Evolutionary conservation across 2,329 filamentous ascomycete genomes (phyloP).

Genomic region (Paecilomyces sp.): DNA sequence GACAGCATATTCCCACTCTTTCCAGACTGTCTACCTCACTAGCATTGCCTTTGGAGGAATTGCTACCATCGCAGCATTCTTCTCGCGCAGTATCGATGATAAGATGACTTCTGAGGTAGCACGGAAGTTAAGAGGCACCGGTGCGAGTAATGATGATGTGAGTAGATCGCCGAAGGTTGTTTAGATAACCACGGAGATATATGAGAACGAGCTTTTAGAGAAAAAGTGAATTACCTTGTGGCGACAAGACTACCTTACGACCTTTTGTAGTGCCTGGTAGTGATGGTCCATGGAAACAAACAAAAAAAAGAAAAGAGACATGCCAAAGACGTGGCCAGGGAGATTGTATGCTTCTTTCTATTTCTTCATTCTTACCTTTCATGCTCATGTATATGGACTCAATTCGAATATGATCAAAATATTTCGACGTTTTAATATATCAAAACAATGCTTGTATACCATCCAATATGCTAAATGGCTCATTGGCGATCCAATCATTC

Average conservation of each 20-base stretch:
- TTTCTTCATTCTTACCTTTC: too few relatives aligned
- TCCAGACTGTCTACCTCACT: constrained; percentile 34
- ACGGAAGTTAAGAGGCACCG: constrained; percentile 1
- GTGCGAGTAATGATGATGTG: constrained; percentile 5
- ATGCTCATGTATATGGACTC: too few relatives aligned
- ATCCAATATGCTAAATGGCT: too few relatives aligned
- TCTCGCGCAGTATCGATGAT: constrained; percentile 3
- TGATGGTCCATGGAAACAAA: not conserved
- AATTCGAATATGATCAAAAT: too few relatives aligned
- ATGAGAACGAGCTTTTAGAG: not conserved
- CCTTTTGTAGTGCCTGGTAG: too few relatives aligned
- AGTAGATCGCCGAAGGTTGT: not conserved
- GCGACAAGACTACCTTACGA: too few relatives aligned
- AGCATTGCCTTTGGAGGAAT: constrained; percentile 12
- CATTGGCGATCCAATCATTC: too few relatives aligned
- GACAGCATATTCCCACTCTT: constrained; percentile 37
- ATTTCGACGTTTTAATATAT: too few relatives aligned
- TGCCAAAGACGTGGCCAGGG: not conserved
- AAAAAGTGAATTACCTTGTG: not conserved
- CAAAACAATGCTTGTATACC: too few relatives aligned
- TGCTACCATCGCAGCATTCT: constrained; percentile 6
- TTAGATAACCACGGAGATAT: not conserved
- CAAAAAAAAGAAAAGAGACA: not conserved
- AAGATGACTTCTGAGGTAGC: constrained; percentile 4
- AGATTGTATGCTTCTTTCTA: not conserved